These are phyloP conservation scores for Xenoacremonium recifei DNA, from an alignment of 2,329 filamentous ascomycete genomes.

Conservation along the genomic window DNA sequence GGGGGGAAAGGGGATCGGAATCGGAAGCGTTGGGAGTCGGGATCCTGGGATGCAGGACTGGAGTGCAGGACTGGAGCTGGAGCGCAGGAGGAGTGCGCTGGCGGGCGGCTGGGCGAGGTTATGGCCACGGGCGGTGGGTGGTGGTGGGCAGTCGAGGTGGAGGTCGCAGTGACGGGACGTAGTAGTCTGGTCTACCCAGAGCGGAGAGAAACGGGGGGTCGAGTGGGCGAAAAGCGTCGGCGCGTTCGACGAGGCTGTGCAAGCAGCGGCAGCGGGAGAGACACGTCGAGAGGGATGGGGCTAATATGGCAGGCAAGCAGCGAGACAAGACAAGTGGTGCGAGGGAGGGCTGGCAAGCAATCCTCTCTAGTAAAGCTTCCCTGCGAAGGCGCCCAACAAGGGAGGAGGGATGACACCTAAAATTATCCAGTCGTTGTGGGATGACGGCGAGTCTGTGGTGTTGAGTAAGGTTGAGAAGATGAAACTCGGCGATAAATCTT, in stretches of 20 bases:
- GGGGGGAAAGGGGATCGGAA: not conserved
- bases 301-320: conserved; percentile 6
- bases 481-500: no score
- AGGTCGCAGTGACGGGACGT: conserved; percentile 1
- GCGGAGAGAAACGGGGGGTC: conserved; percentile 9
- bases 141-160: conserved; percentile 5
- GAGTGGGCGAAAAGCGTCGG: conserved; percentile 12
- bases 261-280: conserved; percentile 11
- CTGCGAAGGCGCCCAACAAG: no score
- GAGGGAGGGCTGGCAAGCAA: not conserved
- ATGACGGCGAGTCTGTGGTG: not conserved
- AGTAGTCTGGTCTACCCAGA: conserved; percentile 18
- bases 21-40: conserved; percentile 1
- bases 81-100: not conserved
- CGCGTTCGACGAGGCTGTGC: conserved; percentile 21
- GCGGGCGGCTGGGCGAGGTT: not conserved
- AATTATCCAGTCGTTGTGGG: not conserved
- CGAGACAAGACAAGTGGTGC: conserved; percentile 4
- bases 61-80: conserved; percentile 2
- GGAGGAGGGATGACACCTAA: not conserved
- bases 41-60: no score
- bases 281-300: conserved; percentile 22
- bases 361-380: not conserved
- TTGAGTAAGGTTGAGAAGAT: no score
- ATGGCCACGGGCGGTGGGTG: conserved; percentile 2